Conservation (phyloP, 177 flowering plant genomes). For the Vitis hybrid region DNA sequence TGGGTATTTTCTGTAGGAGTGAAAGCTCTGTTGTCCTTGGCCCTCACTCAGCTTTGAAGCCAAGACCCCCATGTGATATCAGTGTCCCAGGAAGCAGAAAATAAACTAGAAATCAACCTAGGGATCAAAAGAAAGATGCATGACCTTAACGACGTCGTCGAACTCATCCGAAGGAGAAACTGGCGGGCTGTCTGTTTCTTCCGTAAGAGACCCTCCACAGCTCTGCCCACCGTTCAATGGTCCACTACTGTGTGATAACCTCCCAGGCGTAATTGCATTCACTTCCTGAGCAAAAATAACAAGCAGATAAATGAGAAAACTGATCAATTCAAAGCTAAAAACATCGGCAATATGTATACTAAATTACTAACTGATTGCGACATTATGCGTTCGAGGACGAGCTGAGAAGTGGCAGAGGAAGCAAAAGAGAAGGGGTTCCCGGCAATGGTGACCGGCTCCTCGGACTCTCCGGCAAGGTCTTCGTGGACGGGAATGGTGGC, state of each 20-base stretch:
- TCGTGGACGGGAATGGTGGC: constrained; percentile 19
- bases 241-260: constrained; percentile 68
- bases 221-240: constrained; percentile 38
- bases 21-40: too few species aligned
- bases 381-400: constrained; percentile 82
- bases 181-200: constrained; percentile 49
- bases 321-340: background rate
- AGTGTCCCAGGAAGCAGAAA: too few species aligned
- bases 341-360: background rate
- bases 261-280: constrained; percentile 61
- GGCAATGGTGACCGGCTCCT: constrained; percentile 25
- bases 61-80: too few species aligned
- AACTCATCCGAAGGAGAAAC: constrained; percentile 54
- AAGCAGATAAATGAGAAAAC: background rate
- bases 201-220: constrained; percentile 18
- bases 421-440: constrained; percentile 61
- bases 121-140: background rate
- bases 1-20: too few species aligned
- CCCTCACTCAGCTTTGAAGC: too few species aligned
- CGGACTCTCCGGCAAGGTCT: constrained; percentile 37
- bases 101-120: too few species aligned
- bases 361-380: constrained; percentile 63
- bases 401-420: constrained; percentile 73
- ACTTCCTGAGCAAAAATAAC: constrained; percentile 30
- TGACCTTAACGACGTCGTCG: constrained; percentile 58